Base-by-base conservation (phyloP, 139 green algal species). In the Astrephomene gubernaculifera region DNA sequence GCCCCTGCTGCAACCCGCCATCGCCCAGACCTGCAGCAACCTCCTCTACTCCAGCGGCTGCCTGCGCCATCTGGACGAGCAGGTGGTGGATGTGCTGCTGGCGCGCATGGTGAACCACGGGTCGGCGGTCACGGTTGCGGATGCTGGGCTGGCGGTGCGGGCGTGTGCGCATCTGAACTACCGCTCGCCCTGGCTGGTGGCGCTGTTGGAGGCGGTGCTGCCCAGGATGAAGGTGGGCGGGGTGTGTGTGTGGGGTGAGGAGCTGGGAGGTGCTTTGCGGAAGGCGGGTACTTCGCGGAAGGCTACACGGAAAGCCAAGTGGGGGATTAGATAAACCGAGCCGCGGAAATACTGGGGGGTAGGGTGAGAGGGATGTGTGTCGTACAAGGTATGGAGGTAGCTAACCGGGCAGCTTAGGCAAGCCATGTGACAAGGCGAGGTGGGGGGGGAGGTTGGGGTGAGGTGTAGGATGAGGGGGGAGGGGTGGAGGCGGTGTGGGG, bases 1-100 rank as follows among this genome's bases (percentile, higher is more conserved):
- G 31, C 33, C 72, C 33, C 3, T 69, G 5, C 24, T 81, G 29
- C 72, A 25, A 19, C 25, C 0, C 52, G 52, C 52, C 33, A 69
- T 33, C 8, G n/a, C 72, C 2, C 72, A 81, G 72, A 53, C 52
- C 5, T 52, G 52, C 72, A 38, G 45, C 72, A 81, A 81, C 54
- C 8, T 69, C 4, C 38, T 81, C 24, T 81, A 54, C 35, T 33
- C 72, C 35, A 52, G 68, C 52, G 72, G 72, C 25, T 6, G 22
- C 10, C 36, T 81, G 33, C 72, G 72, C 10, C 72, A 81, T 53
- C 52, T 81, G 72, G 72, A 81, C 72, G 72, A 81, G 72, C 33
- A 8, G 12, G 24, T 69, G 1, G 52, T 81, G 31, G 49, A 69
- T 35, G 72, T 45, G 36, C 35, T 81, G 31, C 24, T 81, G 52